These are phyloP conservation scores for Suillus variegatus DNA, from an alignment of 768 basidiomycete species.

Conservation along the genomic window DNA sequence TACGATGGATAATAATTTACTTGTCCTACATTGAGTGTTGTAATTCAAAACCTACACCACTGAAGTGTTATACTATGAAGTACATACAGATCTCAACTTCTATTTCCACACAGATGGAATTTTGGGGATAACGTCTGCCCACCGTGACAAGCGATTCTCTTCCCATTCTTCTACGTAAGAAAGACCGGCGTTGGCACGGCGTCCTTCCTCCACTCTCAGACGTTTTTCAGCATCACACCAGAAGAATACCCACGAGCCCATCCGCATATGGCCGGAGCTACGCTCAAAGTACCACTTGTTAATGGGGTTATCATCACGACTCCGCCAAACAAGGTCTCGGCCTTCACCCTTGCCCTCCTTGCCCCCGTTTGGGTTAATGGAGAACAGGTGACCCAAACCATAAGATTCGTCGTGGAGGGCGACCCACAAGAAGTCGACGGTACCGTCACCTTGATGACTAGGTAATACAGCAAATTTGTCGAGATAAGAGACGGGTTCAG, in stretches of 20 bases:
- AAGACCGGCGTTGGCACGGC: conserved; percentile 60
- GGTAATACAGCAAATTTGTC: conserved; percentile 99
- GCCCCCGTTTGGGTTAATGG: conserved; percentile 94
- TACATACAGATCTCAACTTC: conserved; percentile 11
- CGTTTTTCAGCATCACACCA: conserved; percentile 98
- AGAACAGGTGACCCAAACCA: conserved; percentile 90
- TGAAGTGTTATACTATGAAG: conserved; percentile 15
- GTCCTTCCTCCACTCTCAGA: conserved; percentile 67
- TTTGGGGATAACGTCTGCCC: conserved; percentile 66
- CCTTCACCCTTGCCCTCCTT: conserved; percentile 87
- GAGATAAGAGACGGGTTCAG: conserved; percentile 76
- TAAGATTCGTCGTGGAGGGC: conserved; percentile 98
- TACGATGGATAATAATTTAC: not conserved
- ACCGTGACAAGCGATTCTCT: conserved; percentile 63
- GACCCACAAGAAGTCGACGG: conserved; percentile 99
- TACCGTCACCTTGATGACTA: conserved; percentile 94
- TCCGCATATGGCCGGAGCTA: conserved; percentile 84
- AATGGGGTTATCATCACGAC: conserved; percentile 88
- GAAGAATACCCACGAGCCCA: conserved; percentile 90
- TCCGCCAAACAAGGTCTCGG: conserved; percentile 95
- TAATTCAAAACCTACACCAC: conserved; percentile 1
- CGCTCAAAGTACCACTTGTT: conserved; percentile 99
- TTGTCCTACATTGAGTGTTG: conserved; percentile 15
- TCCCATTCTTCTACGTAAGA: conserved; percentile 82
- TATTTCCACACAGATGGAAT: conserved; percentile 82